Evolutionary conservation across 2,329 filamentous ascomycete genomes (phyloP), one percentile per base, ranked within the genome.

Genomic region (Aspergillus neotritici): DNA sequence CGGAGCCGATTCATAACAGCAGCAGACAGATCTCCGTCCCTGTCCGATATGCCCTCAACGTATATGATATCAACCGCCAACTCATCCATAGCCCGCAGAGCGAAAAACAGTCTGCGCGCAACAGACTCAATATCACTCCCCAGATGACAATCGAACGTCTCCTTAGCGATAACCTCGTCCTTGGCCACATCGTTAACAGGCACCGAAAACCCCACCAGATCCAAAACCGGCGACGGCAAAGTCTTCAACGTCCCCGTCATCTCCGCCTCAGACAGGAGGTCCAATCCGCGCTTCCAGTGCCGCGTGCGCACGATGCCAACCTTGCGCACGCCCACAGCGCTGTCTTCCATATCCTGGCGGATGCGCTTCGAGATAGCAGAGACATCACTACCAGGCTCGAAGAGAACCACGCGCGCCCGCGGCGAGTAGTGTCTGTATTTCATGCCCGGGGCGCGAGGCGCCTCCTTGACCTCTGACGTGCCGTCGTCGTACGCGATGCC

Each of bases 341-440:
- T 55, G 37, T 64, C 60, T 25, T 56, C 45, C 33, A 66, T 39
- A 35, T 70, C 63, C 14, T 56, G 52, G 16, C 53, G 52, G 5
- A 71, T 58, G 15, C 63, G 65, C 7, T 54, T 49, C 21, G 55
- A 45, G 13, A 67, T 59, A 7, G 53, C 56, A 3, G 48, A 34
- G 14, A 50, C 42, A 34, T 51, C 52, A 49, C 63, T 61, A 1
- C 69, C 72, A 25, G 78, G 68, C 62, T 95, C 87, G 61, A 89
- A 94, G 2, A 97, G 73, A 11, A 94, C 72, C 2, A 98, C 90
- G 35, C 77, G 81, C 1, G 93, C 94, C 64, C 83, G 87, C 1
- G 93, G 93, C 34, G 90, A 94, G 61, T 98, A 98, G 64, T 98
- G 93, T 62, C 93, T 87, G 64, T 98, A 98, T 68, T 98, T 98